Conservation (phyloP, 2,329 filamentous ascomycete species). For the Pochonia chlamydosporia region DNA sequence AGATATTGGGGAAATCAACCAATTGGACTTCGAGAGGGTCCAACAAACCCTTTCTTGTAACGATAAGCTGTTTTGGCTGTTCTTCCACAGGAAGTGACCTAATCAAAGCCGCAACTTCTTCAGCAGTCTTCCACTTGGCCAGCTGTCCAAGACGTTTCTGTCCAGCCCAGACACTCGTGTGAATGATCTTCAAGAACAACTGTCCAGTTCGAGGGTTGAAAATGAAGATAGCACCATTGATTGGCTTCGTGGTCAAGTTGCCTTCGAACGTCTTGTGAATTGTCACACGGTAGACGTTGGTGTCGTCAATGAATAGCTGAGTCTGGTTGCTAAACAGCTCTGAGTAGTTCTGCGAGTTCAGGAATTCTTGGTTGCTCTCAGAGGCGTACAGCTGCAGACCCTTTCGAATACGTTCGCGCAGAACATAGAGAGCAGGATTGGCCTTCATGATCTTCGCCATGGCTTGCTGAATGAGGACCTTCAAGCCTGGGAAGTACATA, state of each 20-base stretch:
- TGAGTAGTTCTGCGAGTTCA: slow-evolving; percentile 99
- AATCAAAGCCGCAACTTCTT: slow-evolving; percentile 98
- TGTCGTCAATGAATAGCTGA: slow-evolving; percentile 97
- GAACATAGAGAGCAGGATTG: slow-evolving; percentile 90
- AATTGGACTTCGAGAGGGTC: slow-evolving; percentile 96
- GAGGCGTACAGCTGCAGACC: slow-evolving; percentile 96
- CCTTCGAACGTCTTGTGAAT: slow-evolving; percentile 99
- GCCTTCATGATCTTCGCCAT: slow-evolving; percentile 99
- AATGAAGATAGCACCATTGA: slow-evolving; percentile 99
- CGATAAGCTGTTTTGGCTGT: slow-evolving; percentile 97
- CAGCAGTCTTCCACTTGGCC: slow-evolving; percentile 98
- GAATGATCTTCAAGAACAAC: slow-evolving; percentile 97
- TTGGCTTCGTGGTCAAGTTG: slow-evolving; percentile 97
- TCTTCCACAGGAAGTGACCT: slow-evolving; percentile 94
- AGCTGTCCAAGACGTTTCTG: slow-evolving; percentile 98
- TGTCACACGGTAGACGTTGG: slow-evolving; percentile 97
- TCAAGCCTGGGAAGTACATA: slow-evolving; percentile 96
- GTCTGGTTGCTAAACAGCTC: slow-evolving; percentile 99
- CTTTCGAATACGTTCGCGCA: slow-evolving; percentile 96
- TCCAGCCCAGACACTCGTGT: slow-evolving; percentile 97
- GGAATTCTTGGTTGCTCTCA: slow-evolving; percentile 97
- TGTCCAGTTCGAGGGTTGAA: slow-evolving; percentile 99
- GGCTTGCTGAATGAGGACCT: slow-evolving; percentile 91
- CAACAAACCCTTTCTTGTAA: slow-evolving; percentile 92
- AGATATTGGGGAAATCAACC: slow-evolving; percentile 98